Conservation (phyloP, 306 rosid species). For the Dalbergia oliveri region DNA sequence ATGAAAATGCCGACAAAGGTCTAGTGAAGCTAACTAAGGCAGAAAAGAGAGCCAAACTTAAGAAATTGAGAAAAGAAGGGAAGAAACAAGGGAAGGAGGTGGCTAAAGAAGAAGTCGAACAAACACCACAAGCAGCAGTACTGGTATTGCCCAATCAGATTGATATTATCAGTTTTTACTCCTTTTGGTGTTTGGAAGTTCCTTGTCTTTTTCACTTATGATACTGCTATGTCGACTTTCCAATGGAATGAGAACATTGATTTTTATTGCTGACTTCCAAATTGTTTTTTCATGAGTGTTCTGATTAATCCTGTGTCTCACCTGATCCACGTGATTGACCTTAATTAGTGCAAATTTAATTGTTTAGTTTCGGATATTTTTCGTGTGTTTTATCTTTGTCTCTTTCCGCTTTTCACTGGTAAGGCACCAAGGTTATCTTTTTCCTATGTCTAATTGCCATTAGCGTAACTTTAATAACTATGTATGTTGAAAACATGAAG, state of each 20-base stretch:
- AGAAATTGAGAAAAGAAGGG: slow-evolving; percentile 46
- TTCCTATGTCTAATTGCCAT: not conserved
- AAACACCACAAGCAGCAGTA: slow-evolving; percentile 80
- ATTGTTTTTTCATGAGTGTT: not conserved
- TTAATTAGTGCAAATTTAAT: not conserved
- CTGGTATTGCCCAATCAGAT: slow-evolving; percentile 56
- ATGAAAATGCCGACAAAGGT: slow-evolving; percentile 54
- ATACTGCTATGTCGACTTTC: slow-evolving; percentile 15
- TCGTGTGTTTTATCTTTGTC: not conserved
- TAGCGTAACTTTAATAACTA: not conserved
- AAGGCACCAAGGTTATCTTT: slow-evolving; percentile 3
- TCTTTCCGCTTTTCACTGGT: slow-evolving; percentile 28
- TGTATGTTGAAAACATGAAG: not conserved
- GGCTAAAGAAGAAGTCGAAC: slow-evolving; percentile 56
- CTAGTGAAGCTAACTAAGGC: slow-evolving; percentile 76
- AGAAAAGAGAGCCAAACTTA: slow-evolving; percentile 86
- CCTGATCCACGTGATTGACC: not conserved
- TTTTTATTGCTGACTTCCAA: not conserved
- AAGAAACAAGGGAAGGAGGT: too few relatives aligned
- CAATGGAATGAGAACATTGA: not conserved
- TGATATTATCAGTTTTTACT: slow-evolving; percentile 16
- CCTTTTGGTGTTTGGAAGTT: slow-evolving; percentile 23
- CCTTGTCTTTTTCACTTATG: not conserved
- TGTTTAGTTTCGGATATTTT: slow-evolving; percentile 14
- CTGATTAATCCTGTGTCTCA: slow-evolving; percentile 4